These are phyloP conservation scores for Citrus sinensis DNA, from an alignment of 345 rosid species.

Conservation along the genomic window DVS_A1.0 CM039163.1:45186501-45187000, in stretches of 20 bases:
- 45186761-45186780: background rate
- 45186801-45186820: background rate
- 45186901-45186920: background rate
- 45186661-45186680: conserved; percentile 79
- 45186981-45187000: conserved; percentile 84
- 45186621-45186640: conserved; percentile 98
- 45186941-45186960: conserved; percentile 85
- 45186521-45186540: conserved; percentile 56
- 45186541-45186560: conserved; percentile 72
- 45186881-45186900: background rate
- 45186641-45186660: conserved; percentile 68
- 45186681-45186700: conserved; percentile 91
- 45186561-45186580: conserved; percentile 93
- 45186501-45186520: conserved; percentile 20
- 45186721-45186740: conserved; percentile 63
- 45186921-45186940: background rate
- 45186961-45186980: conserved; percentile 86
- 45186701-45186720: conserved; percentile 86
- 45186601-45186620: conserved; percentile 95
- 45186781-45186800: background rate
- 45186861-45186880: background rate
- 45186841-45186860: background rate
- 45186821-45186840: background rate
- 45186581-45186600: conserved; percentile 86
- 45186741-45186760: background rate